Evolutionary conservation across 2,329 filamentous ascomycete genomes (phyloP).

Genomic region (Colletotrichum euphorbiae): DNA sequence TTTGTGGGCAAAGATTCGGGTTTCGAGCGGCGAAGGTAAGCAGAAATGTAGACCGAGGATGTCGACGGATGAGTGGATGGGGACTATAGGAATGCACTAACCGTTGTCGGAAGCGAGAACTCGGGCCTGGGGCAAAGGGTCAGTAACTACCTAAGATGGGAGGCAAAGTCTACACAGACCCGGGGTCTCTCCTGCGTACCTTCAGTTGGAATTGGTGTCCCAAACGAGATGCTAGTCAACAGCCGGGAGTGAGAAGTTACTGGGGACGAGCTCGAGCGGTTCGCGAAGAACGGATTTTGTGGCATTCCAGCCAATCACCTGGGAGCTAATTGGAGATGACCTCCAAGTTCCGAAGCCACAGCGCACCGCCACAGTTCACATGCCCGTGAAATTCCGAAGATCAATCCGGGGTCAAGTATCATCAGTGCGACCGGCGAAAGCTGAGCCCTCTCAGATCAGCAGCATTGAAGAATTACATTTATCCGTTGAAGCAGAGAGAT

Average conservation of each 20-base stretch:
- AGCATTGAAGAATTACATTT: constrained; percentile 5
- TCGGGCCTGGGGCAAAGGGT: constrained; percentile 2
- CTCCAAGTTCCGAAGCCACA: constrained; percentile 20
- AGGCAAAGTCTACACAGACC: no score
- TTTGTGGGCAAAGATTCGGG: not conserved
- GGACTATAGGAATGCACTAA: constrained; percentile 15
- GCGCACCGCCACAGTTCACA: constrained; percentile 13
- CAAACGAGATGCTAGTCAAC: constrained; percentile 34
- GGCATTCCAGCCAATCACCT: constrained; percentile 12
- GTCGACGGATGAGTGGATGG: constrained; percentile 9
- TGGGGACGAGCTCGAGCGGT: constrained; percentile 11
- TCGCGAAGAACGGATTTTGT: constrained; percentile 3
- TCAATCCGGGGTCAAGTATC: constrained; percentile 31
- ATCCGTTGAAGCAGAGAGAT: not conserved
- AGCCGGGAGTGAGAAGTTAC: constrained; percentile 24
- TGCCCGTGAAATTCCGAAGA: constrained; percentile 36
- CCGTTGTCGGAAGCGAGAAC: constrained; percentile 24
- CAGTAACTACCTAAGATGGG: not conserved
- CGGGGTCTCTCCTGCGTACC: not conserved
- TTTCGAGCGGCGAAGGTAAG: not conserved
- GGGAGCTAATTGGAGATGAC: constrained; percentile 1
- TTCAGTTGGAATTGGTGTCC: constrained; percentile 32
- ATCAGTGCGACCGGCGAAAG: constrained; percentile 33
- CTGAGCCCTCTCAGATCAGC: constrained; percentile 25
- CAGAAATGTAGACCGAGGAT: constrained; percentile 11